These are phyloP conservation scores for Monilinia fructigena DNA, from an alignment of 2,329 filamentous ascomycete genomes.

Conservation along the genomic window DNA sequence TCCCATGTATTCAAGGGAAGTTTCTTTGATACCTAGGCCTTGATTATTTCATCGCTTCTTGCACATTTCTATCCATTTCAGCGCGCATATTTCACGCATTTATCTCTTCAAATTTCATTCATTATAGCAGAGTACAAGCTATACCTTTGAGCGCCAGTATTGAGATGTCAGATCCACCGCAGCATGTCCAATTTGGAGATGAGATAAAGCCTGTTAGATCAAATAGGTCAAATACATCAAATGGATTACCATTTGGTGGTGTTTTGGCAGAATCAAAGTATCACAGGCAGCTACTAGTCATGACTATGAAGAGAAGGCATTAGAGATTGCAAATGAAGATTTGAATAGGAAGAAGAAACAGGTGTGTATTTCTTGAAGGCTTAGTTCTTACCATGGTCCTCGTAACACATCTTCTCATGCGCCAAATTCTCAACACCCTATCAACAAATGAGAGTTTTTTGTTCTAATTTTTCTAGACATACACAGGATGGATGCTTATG, in stretches of 20 bases:
- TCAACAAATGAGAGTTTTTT: background rate
- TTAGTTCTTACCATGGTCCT: background rate
- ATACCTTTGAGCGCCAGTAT: background rate
- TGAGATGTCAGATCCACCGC: conserved; percentile 28
- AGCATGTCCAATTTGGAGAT: conserved; percentile 32
- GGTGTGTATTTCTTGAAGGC: conserved; percentile 24
- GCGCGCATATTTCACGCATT: background rate
- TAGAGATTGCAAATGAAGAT: conserved; percentile 34
- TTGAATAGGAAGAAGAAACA: conserved; percentile 38
- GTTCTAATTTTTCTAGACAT: conserved; percentile 26
- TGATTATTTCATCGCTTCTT: background rate
- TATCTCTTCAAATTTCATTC: background rate
- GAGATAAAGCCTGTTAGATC: conserved; percentile 32
- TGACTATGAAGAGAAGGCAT: conserved; percentile 34
- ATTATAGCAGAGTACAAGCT: background rate
- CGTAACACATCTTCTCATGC: background rate
- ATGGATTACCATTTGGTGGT: conserved; percentile 19
- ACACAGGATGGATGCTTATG: conserved; percentile 34
- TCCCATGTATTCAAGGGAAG: background rate
- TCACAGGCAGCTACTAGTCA: conserved; percentile 28
- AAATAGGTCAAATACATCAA: background rate
- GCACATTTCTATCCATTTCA: background rate
- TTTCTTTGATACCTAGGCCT: background rate
- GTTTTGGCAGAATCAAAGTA: conserved; percentile 24
- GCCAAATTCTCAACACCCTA: background rate